These are phyloP conservation scores for Populus simonii DNA, from an alignment of 345 rosid genomes.

Conservation along the genomic window DNA sequence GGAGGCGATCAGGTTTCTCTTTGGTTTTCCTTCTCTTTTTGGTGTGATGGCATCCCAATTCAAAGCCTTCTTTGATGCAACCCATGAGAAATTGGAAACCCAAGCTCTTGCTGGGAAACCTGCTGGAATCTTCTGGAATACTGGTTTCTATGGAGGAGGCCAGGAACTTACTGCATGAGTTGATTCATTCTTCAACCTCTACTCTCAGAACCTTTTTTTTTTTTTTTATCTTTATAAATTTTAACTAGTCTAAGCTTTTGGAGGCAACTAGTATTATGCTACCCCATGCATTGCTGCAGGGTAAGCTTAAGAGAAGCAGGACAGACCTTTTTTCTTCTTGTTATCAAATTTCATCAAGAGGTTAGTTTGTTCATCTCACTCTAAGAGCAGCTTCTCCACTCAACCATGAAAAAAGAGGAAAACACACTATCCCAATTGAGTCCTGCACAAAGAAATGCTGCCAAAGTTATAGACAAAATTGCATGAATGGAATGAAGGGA, in stretches of 20 bases:
- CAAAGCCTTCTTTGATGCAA: conserved; percentile 86
- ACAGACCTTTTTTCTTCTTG: too few species aligned
- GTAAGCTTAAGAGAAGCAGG: too few species aligned
- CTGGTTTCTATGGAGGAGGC: conserved; percentile 95
- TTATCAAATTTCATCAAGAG: too few species aligned
- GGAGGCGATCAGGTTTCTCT: conserved; percentile 93
- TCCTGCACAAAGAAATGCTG: neutral
- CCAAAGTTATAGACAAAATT: neutral
- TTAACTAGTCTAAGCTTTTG: too few species aligned
- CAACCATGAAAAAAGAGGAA: too few species aligned
- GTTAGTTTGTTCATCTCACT: too few species aligned
- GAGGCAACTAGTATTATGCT: too few species aligned
- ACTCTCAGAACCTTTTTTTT: neutral
- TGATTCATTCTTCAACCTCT: conserved; percentile 3
- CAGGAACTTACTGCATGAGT: conserved; percentile 95
- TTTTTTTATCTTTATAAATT: neutral
- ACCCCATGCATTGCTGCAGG: too few species aligned
- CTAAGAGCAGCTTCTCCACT: too few species aligned
- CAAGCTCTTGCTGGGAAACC: conserved; percentile 96
- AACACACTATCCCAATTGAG: neutral
- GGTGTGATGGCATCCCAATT: conserved; percentile 93
- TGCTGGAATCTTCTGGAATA: conserved; percentile 97
- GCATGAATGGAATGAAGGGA: neutral
- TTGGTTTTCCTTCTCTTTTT: conserved; percentile 92
- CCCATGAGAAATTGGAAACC: conserved; percentile 60